Conservation (phyloP, 2,329 filamentous ascomycete species). For the Fusarium torreyae region DNA sequence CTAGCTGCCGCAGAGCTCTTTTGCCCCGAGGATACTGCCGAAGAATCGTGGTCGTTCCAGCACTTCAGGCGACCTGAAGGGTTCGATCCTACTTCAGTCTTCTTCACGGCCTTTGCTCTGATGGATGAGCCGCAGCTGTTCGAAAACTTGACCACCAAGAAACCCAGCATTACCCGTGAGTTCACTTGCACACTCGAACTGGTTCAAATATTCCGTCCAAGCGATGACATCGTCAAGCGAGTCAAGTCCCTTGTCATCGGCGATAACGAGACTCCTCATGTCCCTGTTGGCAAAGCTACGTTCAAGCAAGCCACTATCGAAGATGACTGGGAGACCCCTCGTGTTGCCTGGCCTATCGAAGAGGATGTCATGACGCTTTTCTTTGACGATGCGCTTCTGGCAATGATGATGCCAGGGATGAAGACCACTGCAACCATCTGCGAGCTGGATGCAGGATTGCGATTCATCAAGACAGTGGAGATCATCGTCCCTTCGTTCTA, state of each 20-base stretch:
- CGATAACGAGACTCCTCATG: constrained; percentile 53
- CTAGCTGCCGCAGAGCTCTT: constrained; percentile 80
- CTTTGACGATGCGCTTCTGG: constrained; percentile 72
- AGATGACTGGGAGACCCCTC: constrained; percentile 62
- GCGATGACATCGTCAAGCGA: constrained; percentile 57
- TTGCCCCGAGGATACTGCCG: constrained; percentile 54
- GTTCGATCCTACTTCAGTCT: constrained; percentile 59
- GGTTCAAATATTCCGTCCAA: constrained; percentile 63
- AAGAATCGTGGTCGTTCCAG: constrained; percentile 51
- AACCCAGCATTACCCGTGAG: constrained; percentile 57
- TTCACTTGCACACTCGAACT: constrained; percentile 75
- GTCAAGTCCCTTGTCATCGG: constrained; percentile 61
- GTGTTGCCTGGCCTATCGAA: constrained; percentile 22
- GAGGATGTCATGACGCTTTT: constrained; percentile 65
- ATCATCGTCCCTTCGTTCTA: constrained; percentile 74
- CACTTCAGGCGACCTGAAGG: constrained; percentile 55
- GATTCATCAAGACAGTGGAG: constrained; percentile 73
- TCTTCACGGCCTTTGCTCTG: constrained; percentile 62
- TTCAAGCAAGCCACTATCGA: constrained; percentile 63
- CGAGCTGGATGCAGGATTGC: constrained; percentile 73
- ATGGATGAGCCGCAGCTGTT: constrained; percentile 54
- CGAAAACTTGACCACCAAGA: constrained; percentile 43
- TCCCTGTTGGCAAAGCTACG: constrained; percentile 62
- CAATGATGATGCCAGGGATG: constrained; percentile 74
- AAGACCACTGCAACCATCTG: constrained; percentile 71